Percentiles rank a stretch among this genome's conserved stretches.
Conservation (phyloP, 1,139 yeast species). For the Geotrichum siamense region DNA sequence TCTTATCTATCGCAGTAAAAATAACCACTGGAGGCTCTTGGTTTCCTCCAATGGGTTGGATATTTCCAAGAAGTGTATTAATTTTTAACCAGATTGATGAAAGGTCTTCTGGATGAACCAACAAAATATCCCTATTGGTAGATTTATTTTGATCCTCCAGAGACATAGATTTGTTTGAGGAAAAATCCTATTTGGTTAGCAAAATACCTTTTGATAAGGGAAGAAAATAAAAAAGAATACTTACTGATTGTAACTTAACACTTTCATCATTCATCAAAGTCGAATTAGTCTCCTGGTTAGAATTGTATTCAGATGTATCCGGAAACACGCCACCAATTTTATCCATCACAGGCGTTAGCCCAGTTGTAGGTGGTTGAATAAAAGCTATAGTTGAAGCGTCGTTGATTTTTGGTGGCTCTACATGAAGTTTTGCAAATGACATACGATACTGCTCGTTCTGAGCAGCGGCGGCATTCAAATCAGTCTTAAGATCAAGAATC, state of each 20-base stretch:
- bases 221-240: too few relatives aligned
- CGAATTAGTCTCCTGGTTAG: too few relatives aligned
- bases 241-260: too few relatives aligned
- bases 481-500: constrained; percentile 29
- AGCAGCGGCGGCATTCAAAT: constrained; percentile 25
- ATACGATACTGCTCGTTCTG: constrained; percentile 20
- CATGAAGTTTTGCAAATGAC: constrained; percentile 5
- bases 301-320: too few relatives aligned
- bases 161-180: too few relatives aligned
- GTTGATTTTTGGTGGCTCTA: not conserved
- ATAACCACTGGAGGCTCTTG: constrained; percentile 55
- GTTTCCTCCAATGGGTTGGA: constrained; percentile 27
- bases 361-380: not conserved
- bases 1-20: constrained; percentile 53
- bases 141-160: too few relatives aligned
- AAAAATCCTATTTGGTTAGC: too few relatives aligned
- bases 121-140: constrained; percentile 30
- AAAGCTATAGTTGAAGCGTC: not conserved
- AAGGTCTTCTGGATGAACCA: constrained; percentile 61
- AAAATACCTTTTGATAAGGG: too few relatives aligned
- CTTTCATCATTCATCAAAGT: too few relatives aligned
- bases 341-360: not conserved
- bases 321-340: not conserved
- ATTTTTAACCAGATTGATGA: constrained; percentile 55
- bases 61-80: constrained; percentile 44